Evolutionary conservation across 2,329 filamentous ascomycete species (phyloP), one percentile per base, ranked within the genome.

Genomic region (Trichoderma cornu-damae): DNA sequence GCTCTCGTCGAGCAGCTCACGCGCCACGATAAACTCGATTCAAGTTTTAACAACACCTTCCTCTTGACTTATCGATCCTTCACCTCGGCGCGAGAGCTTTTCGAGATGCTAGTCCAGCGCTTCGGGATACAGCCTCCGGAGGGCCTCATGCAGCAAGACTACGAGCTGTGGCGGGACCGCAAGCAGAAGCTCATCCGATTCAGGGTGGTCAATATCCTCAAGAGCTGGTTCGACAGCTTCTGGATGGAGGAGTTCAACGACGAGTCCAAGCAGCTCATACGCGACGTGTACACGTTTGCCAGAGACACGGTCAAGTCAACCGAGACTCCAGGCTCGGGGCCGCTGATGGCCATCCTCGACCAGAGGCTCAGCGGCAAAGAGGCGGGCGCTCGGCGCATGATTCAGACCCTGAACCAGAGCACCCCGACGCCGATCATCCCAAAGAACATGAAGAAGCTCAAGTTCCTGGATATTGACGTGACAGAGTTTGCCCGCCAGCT

Each of bases 401-500:
- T 99, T 16, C 85, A 94, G 61, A 97, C 91, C 0, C 78, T 94
- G 62, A 93, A 86, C 69, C 86, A 87, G 65, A 87, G 89, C 61
- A 88, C 89, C 1, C 93, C 94, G 3, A 77, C 88, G 34, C 90
- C 94, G 1, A 96, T 97, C 68, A 85, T 96, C 70, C 94, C 94
- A 1, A 96, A 96, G 80, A 96, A 97, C 71, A 96, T 99, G 91
- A 96, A 94, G 82, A 99, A 96, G 74, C 82, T 99, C 65, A 99
- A 97, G 73, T 97, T 99, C 75, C 76, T 97, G 57, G 94, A 99
- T 69, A 96, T 99, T 65, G 94, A 99, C 69, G 86, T 91, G 0
- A 89, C 88, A 0, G 94, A 99, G 69, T 97, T 99, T 72, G 94
- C 94, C n/a, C 86, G 94, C 47, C 94, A 99, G 72, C 80, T 99